Evolutionary conservation across 805 yeast species (phyloP), one percentile per base, ranked within the genome.

Genomic region (Barnettozyma vustinii): DNA sequence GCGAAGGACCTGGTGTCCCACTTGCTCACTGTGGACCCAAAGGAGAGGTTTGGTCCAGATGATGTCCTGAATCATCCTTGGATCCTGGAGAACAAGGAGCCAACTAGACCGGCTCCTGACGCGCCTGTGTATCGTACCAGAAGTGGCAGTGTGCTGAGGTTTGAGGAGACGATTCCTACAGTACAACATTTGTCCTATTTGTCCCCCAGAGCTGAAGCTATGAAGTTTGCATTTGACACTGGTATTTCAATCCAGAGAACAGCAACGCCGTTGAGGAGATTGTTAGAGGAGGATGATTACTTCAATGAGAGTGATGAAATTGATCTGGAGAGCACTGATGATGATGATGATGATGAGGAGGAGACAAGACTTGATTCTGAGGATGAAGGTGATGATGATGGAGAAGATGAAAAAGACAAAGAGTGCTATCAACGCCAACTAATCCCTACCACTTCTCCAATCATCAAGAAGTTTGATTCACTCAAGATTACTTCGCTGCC

Each of bases 11-110:
- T 94, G 52, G 87, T 94, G 42, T 67, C 81, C 36, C 76, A 76
- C 54, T 88, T 94, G 81, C 76, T 94, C 48, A 79, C 81, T 5
- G 96, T 91, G 9, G 83, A 90, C 56, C 98, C 99, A 6, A 69
- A 67, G 21, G 74, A 79, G 42, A 77, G 99, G 64, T 90, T 90
- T 56, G 76, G 83, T 25, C 87, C 95, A 48, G 81, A 81, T 48
- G 87, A 83, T 40, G 91, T 94, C 48, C 68, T 89, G 48, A 72
- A 66, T 30, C 99, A 94, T 69, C 97, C 97, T 2, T 74, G 95
- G 56, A 71, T 92, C 45, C 71, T 71, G 7, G 87, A 87, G 64
- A 56, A 60, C 40, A 49, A 59, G 1, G 25, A 56, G 39, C 63
- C 63, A 15, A 60, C 63, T 2, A 47, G 13, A 2, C 64, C 87